phyloP scores from a whole-genome alignment of 2,329 filamentous ascomycete species.

The Alternaria gansuensis region DNA sequence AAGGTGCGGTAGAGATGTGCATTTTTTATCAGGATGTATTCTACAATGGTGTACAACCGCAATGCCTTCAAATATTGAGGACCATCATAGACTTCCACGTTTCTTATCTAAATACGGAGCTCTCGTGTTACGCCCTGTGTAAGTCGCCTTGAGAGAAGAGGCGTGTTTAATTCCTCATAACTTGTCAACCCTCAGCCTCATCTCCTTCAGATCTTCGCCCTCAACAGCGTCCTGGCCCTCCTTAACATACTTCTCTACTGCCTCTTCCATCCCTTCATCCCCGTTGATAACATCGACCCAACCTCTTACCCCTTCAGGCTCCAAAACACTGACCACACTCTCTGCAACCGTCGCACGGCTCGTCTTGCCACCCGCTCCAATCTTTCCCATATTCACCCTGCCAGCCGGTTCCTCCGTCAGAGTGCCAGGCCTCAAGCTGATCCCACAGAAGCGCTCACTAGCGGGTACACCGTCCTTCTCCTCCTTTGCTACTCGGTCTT shows the following conservation, averaged over 20 bases:
- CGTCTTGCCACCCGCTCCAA: conserved; percentile 54
- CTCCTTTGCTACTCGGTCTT: conserved; percentile 43
- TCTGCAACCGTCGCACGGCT: conserved; percentile 62
- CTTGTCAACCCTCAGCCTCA: conserved; percentile 44
- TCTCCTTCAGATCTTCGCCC: conserved; percentile 61
- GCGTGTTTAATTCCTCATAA: conserved; percentile 7
- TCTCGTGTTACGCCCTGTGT: no score
- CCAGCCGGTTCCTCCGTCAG: conserved; percentile 60
- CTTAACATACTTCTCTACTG: conserved; percentile 57
- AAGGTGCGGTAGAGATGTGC: background rate
- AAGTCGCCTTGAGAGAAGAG: no score
- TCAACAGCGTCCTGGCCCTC: conserved; percentile 59
- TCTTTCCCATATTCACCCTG: conserved; percentile 60
- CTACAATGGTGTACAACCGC: background rate
- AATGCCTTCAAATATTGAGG: no score
- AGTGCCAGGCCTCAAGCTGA: conserved; percentile 61
- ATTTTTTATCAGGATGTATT: background rate
- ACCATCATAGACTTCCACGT: no score
- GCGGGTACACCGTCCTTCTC: conserved; percentile 37
- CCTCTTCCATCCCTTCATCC: conserved; percentile 57
- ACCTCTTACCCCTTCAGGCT: conserved; percentile 58
- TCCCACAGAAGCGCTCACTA: conserved; percentile 57
- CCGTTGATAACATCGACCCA: conserved; percentile 65
- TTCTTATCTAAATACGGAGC: no score
- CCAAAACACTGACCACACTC: conserved; percentile 60